Percentiles rank a stretch among this genome's conserved stretches.
These are phyloP conservation scores for Phytopythium cucurbitacearum DNA, from an alignment of 352 stramenopile species.

Conservation along the genomic window DNA sequence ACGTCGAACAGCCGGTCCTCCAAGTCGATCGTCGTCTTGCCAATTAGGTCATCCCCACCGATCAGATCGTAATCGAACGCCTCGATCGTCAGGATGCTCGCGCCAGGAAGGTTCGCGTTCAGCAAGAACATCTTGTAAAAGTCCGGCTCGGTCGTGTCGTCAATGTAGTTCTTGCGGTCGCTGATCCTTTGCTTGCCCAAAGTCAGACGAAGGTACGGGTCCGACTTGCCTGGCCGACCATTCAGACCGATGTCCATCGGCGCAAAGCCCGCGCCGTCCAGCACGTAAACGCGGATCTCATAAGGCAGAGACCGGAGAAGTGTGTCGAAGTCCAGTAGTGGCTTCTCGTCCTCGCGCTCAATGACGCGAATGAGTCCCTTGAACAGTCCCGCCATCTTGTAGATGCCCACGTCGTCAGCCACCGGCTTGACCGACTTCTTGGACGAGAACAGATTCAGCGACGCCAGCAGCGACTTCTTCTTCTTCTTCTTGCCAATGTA, in stretches of 20 bases:
- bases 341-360: constrained; percentile 74
- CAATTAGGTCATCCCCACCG: constrained; percentile 90
- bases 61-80: constrained; percentile 91
- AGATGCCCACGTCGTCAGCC: constrained; percentile 41
- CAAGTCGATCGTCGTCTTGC: constrained; percentile 90
- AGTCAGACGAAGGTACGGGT: constrained; percentile 84
- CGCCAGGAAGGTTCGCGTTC: constrained; percentile 80
- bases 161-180: constrained; percentile 89
- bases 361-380: constrained; percentile 91
- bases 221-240: constrained; percentile 77
- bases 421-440: constrained; percentile 37
- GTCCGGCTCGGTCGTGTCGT: constrained; percentile 83
- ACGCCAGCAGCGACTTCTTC: constrained; percentile 49
- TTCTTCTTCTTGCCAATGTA: constrained; percentile 80
- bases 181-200: constrained; percentile 85
- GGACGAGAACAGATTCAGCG: constrained; percentile 60
- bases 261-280: constrained; percentile 81
- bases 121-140: constrained; percentile 92
- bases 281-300: constrained; percentile 84
- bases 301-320: constrained; percentile 74
- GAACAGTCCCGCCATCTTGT: constrained; percentile 85
- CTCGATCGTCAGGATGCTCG: constrained; percentile 83
- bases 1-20: constrained; percentile 92
- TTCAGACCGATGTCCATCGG: constrained; percentile 87
- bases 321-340: constrained; percentile 61